Evolutionary conservation across 1,284 basidiomycete genomes (phyloP).

Genomic region (Malassezia globosa): DNA sequence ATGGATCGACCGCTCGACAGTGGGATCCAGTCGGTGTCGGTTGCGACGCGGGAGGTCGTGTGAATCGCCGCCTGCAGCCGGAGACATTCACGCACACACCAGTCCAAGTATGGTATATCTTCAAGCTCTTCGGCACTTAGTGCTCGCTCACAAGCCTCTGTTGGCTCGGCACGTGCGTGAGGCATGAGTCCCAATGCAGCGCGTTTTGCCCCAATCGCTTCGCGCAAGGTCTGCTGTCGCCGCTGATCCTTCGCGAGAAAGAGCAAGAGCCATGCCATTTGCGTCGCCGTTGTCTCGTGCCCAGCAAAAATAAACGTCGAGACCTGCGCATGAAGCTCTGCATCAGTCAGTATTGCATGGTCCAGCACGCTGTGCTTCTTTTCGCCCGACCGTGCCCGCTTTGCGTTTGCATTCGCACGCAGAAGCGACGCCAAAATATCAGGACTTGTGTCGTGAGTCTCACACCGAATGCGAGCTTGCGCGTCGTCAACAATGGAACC

Average conservation of each 20-base stretch:
- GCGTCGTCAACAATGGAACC: slow-evolving; percentile 4
- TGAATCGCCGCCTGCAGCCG: slow-evolving; percentile 27
- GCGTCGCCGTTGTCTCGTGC: slow-evolving; percentile 41
- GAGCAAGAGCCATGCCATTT: slow-evolving; percentile 35
- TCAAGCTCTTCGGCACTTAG: slow-evolving; percentile 30
- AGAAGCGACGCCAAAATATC: slow-evolving; percentile 39
- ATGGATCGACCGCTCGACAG: slow-evolving; percentile 26
- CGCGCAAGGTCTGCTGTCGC: slow-evolving; percentile 28
- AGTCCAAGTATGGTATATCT: slow-evolving; percentile 31
- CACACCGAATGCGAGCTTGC: background rate
- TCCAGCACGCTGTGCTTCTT: slow-evolving; percentile 13
- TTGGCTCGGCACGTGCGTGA: slow-evolving; percentile 12
- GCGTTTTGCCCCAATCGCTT: slow-evolving; percentile 23
- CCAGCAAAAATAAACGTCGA: slow-evolving; percentile 40
- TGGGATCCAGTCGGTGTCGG: slow-evolving; percentile 26
- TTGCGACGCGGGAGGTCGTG: slow-evolving; percentile 24
- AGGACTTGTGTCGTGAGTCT: background rate
- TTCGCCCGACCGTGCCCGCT: background rate
- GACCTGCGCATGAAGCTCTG: slow-evolving; percentile 35
- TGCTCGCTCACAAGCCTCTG: slow-evolving; percentile 21
- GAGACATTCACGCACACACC: slow-evolving; percentile 31
- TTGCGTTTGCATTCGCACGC: slow-evolving; percentile 33
- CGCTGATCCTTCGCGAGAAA: slow-evolving; percentile 21
- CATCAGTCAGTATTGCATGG: slow-evolving; percentile 22
- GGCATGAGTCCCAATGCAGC: background rate